Base-by-base conservation (phyloP, 2,329 filamentous ascomycete species). In the Venturia oleaginea region DNA sequence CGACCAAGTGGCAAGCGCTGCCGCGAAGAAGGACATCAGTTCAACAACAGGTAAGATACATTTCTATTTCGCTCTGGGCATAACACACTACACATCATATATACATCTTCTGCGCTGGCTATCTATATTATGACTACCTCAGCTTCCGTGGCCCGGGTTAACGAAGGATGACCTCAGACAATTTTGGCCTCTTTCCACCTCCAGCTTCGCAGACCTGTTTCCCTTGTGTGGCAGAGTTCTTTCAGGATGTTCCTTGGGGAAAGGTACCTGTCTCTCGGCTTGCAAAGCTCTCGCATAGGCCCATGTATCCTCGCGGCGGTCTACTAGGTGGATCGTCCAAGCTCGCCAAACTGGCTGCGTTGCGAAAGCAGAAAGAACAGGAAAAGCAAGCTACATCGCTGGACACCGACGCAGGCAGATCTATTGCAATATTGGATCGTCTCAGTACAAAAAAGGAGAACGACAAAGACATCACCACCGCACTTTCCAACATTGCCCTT, bases 281-380 rank as follows among this genome's bases (percentile, higher is more conserved):
- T 68, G 83, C 88, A 43, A 73, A 80, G 19, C 76, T 89, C 61
- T 80, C 86, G 48, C 84, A 81, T 75, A 51, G 30, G 17, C 32
- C 32, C n/a, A 65, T 83, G 42, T 77, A 77, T 67, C 86, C 83
- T 63, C 79, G 78, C 59, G 84, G 86, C 22, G 88, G 91, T 2
- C 80, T 99, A 0, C 76, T 96, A 2, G 95, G 94, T 37, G 95
- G 94, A 40, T 84, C 86, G 10, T 96, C 93, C 5, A 99, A 99
- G 71, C 80, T 99, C 57, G 93, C 96, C 70, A 91, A 91, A 59
- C 79, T 99, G 51, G 92, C 93, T 62, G 91, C 91, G 40, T 89
- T 90, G 63, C 84, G 92, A 34, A 92, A 92, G 73, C 92, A 90
- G 76, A 96, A 92, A 75, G 86, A 86, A 17, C 86, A 86, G 37